phyloP scores from a whole-genome alignment of 2,329 filamentous ascomycete species.

The Aspergillus chevalieri region DNA sequence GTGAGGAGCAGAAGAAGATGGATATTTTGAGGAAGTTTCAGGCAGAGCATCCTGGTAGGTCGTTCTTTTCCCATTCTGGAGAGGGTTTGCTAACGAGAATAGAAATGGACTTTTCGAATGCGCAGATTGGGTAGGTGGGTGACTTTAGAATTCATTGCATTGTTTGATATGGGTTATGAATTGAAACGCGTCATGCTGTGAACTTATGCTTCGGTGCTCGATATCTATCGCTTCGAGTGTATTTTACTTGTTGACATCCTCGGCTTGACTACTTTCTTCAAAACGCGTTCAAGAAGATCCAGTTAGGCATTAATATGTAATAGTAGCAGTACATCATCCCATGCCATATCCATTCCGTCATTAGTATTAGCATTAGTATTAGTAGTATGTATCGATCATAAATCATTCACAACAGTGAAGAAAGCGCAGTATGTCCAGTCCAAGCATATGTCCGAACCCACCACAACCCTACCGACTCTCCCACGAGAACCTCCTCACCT shows the following conservation, averaged over 20 bases:
- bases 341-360: neutral
- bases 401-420: neutral
- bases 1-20: slow-evolving; percentile 90
- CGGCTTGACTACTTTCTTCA: too few species aligned
- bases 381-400: neutral
- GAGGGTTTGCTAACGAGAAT: slow-evolving; percentile 4
- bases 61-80: neutral
- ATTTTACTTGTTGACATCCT: neutral
- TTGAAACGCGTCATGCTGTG: neutral
- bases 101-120: slow-evolving; percentile 65
- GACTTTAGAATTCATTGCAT: neutral
- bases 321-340: neutral
- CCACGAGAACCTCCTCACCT: slow-evolving; percentile 18
- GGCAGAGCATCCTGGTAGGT: slow-evolving; percentile 58
- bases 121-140: slow-evolving; percentile 48
- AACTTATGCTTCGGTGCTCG: too few species aligned
- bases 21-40: slow-evolving; percentile 94
- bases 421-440: neutral
- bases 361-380: neutral
- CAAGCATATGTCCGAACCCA: neutral
- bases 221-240: neutral
- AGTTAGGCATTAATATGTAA: too few species aligned
- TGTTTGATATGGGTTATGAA: slow-evolving; percentile 12
- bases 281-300: too few species aligned
- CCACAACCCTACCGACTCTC: slow-evolving; percentile 14